phyloP scores from a whole-genome alignment of 179 eudicot species.

The Kewa caespitosa region DNA sequence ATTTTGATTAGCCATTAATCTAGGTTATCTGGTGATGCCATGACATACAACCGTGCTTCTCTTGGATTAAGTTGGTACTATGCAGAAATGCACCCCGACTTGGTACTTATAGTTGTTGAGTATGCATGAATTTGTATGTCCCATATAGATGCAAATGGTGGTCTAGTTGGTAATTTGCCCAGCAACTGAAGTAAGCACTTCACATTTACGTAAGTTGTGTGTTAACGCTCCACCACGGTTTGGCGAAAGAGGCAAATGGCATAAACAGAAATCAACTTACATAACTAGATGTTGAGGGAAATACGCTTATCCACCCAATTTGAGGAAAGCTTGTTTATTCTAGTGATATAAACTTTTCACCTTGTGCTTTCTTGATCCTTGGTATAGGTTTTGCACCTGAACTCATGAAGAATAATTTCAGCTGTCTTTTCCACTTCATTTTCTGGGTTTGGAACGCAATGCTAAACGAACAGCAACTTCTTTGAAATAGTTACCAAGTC shows the following conservation, averaged over 20 bases:
- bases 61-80: constrained; percentile 1
- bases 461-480: not conserved
- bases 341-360: not conserved
- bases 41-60: not conserved
- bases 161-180: too few relatives aligned
- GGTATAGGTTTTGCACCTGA: not conserved
- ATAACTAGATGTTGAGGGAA: too few relatives aligned
- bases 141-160: too few relatives aligned
- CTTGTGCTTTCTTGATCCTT: not conserved
- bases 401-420: not conserved
- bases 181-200: too few relatives aligned
- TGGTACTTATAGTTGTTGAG: too few relatives aligned
- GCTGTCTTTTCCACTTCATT: too few relatives aligned
- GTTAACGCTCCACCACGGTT: too few relatives aligned
- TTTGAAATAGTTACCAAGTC: not conserved
- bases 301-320: too few relatives aligned
- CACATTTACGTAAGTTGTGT: too few relatives aligned
- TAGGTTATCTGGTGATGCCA: not conserved
- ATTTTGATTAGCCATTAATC: not conserved
- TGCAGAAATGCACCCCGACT: not conserved
- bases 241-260: not conserved
- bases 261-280: not conserved
- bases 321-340: too few relatives aligned
- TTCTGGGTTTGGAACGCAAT: not conserved
- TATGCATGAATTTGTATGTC: too few relatives aligned